Percentiles rank a stretch among this genome's conserved stretches.
Evolutionary conservation across 1,284 basidiomycete species (phyloP).

Genomic region (Megacollybia platyphylla): DNA sequence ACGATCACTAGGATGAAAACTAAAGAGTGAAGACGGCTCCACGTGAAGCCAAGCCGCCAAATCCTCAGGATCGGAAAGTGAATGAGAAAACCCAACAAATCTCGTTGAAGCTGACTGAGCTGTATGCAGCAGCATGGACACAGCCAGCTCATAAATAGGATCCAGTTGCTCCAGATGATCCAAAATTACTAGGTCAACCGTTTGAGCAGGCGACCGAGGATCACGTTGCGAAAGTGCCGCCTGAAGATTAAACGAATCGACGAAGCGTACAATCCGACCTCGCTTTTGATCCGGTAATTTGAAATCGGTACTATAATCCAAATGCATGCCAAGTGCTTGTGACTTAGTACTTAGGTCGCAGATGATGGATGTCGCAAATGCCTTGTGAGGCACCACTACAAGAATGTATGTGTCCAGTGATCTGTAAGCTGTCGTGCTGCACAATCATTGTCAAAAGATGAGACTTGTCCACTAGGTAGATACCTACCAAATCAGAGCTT

Average conservation of each 20-base stretch:
- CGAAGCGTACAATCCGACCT: slow-evolving; percentile 37
- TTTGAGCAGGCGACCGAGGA: slow-evolving; percentile 19
- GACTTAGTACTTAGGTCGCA: slow-evolving; percentile 32
- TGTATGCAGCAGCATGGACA: slow-evolving; percentile 58
- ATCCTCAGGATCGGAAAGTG: slow-evolving; percentile 73
- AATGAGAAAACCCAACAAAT: slow-evolving; percentile 68
- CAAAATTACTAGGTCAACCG: slow-evolving; percentile 61
- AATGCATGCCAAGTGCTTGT: slow-evolving; percentile 24
- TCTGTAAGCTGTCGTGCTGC: slow-evolving; percentile 36
- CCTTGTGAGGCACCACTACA: slow-evolving; percentile 40
- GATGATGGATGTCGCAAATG: slow-evolving; percentile 31
- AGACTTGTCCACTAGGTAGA: slow-evolving; percentile 1
- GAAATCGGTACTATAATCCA: slow-evolving; percentile 28
- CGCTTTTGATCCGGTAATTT: slow-evolving; percentile 17
- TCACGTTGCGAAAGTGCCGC: slow-evolving; percentile 20
- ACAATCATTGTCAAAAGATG: background rate
- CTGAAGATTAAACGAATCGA: slow-evolving; percentile 38
- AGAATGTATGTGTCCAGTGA: slow-evolving; percentile 35
- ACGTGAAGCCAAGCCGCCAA: slow-evolving; percentile 80
- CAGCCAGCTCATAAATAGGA: slow-evolving; percentile 70
- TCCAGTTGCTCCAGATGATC: slow-evolving; percentile 86
- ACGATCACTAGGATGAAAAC: slow-evolving; percentile 75
- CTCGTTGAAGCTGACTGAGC: slow-evolving; percentile 54
- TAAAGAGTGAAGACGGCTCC: slow-evolving; percentile 51
- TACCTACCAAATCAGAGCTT: slow-evolving; percentile 59